Evolutionary conservation across 441 rosid genomes (phyloP), one percentile per base, ranked within the genome.

Genomic region (Kokia cookei): DNA sequence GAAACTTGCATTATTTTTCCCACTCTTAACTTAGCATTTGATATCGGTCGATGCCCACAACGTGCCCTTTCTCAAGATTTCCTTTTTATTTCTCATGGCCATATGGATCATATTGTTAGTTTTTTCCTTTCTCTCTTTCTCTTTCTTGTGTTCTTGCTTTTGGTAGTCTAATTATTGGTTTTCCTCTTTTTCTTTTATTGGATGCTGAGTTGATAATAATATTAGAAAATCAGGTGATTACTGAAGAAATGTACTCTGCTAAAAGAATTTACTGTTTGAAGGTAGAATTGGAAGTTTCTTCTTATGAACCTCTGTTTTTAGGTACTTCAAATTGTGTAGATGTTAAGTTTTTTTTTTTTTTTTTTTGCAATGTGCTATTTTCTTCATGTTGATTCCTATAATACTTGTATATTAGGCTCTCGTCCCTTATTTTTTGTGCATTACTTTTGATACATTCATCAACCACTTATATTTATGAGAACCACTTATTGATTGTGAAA

Each of bases 1-100:
- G 97, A 93, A 78, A 93, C 99, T n/a, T 93, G 99, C 86, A 79
- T 95, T 65, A 89, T 95, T 55, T 90, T 95, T 75, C 91, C 98
- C 13, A 78, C 91, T 77, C 93, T 91, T 71, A 82, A 88, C 51
- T 57, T 93, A 79, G 92, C 99, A 61, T 95, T 95, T 77, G 98
- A 93, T 73, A 93, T 91, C 60, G 99, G 99, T 19, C 91, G 93
- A 71, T 94, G 94, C 89, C 99, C 98, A 11, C 93, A 84, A 61
- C 97, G 98, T 47, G 96, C 98, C 10, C 74, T 93, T 77, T 86
- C 91, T 78, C 98, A 91, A 51, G 94, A 94, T 79, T 94, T 91
- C 80, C 89, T 94, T 82, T 86, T 94, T 71, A 90, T 94, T 83
- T 91, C 99, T 50, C 99, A 94, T 60, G 93, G 91, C 62, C 97